Conservation (phyloP, 805 yeast species). For the Allodekkera sacchari region DNA sequence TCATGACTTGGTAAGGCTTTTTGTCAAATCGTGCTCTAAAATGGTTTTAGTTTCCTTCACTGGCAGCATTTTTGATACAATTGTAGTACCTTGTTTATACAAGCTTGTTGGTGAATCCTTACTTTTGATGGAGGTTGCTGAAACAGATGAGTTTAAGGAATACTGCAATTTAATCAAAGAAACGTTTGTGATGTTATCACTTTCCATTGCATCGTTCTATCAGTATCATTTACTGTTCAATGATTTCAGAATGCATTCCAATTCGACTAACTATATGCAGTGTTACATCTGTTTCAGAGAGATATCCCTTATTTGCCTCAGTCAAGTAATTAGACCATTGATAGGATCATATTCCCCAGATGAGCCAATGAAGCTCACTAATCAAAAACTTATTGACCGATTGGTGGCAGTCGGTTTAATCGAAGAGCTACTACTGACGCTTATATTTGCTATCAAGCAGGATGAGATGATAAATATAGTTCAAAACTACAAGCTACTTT, state of each 20-base stretch:
- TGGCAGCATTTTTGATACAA: constrained; percentile 17
- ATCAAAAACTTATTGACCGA: constrained; percentile 11
- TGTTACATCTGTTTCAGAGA: constrained; percentile 21
- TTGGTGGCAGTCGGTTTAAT: constrained; percentile 16
- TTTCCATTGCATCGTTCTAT: constrained; percentile 18
- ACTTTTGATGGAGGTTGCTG: constrained; percentile 1
- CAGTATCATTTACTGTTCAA: constrained; percentile 18
- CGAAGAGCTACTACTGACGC: constrained; percentile 18
- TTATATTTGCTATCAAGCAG: constrained; percentile 21
- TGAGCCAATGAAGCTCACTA: constrained; percentile 5
- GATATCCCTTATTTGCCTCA: constrained; percentile 14
- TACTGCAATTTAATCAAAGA: constrained; percentile 15
- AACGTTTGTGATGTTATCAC: constrained; percentile 17
- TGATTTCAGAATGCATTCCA: constrained; percentile 20
- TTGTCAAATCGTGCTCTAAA: constrained; percentile 14
- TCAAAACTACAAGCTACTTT: constrained; percentile 18
- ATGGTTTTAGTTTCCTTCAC: constrained; percentile 14
- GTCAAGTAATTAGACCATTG: constrained; percentile 14
- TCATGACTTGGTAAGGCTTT: constrained; percentile 17
- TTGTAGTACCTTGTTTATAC: constrained; percentile 18
- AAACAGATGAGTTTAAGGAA: not conserved
- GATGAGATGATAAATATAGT: constrained; percentile 23
- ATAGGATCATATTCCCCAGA: constrained; percentile 7
- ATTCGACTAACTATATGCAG: constrained; percentile 14
- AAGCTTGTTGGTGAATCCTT: constrained; percentile 18